Evolutionary conservation across 345 rosid genomes (phyloP).

Genomic region (Chamaenerion angustifolium): DNA sequence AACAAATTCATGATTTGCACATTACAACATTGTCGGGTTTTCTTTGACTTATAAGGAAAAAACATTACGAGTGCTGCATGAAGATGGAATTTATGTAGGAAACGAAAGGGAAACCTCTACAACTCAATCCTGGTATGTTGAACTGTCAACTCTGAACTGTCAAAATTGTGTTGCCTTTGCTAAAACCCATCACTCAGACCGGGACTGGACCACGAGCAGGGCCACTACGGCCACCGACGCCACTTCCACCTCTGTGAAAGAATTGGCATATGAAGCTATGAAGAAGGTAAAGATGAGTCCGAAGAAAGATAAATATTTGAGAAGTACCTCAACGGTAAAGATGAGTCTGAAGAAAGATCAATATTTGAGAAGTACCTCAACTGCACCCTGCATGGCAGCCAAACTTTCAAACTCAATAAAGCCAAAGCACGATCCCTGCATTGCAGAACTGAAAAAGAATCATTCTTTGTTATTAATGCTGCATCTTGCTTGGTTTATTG

Average conservation of each 20-base stretch:
- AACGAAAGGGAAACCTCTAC: too few species aligned
- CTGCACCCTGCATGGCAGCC: slow-evolving; percentile 39
- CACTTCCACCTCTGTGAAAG: slow-evolving; percentile 1
- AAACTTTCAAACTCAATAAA: slow-evolving; percentile 51
- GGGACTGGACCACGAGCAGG: not conserved
- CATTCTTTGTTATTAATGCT: not conserved
- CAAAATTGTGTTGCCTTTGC: too few species aligned
- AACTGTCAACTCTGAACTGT: too few species aligned
- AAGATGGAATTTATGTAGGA: too few species aligned
- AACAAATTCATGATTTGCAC: too few species aligned
- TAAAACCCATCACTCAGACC: not conserved
- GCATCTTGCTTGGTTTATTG: not conserved
- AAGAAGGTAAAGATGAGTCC: not conserved
- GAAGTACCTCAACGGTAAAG: too few species aligned
- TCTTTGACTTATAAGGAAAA: too few species aligned
- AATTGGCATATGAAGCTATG: not conserved
- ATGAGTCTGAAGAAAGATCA: too few species aligned
- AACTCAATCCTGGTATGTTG: too few species aligned
- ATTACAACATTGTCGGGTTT: too few species aligned
- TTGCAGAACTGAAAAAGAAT: slow-evolving; percentile 11
- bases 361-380: too few species aligned
- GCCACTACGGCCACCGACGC: slow-evolving; percentile 1
- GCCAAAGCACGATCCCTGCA: slow-evolving; percentile 58
- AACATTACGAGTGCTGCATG: too few species aligned
- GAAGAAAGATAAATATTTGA: not conserved